Evolutionary conservation across 139 green algal species (phyloP).

Genomic region (Chlorella sp.): DNA sequence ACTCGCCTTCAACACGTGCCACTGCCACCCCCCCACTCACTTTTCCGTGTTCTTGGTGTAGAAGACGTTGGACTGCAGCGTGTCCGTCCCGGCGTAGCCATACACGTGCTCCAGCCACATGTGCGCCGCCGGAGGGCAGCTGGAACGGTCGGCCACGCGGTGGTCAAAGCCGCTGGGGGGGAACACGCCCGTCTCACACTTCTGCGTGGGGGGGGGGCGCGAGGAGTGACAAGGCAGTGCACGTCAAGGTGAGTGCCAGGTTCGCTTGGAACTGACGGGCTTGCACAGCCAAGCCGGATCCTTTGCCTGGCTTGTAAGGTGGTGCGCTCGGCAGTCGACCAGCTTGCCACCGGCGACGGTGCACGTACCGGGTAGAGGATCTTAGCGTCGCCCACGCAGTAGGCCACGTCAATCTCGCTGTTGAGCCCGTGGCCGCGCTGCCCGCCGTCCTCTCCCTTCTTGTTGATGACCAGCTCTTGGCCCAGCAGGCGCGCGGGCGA

Average conservation of each 20-base stretch:
- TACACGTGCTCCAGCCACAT: slow-evolving; percentile 63
- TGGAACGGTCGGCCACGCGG: slow-evolving; percentile 33
- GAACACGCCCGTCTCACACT: slow-evolving; percentile 48
- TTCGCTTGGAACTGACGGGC: too few species aligned
- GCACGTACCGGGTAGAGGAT: slow-evolving; percentile 45
- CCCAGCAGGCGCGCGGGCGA: slow-evolving; percentile 36
- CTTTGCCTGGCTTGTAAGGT: too few species aligned
- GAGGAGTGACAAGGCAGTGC: too few species aligned
- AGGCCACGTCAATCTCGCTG: slow-evolving; percentile 37
- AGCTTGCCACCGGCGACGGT: too few species aligned
- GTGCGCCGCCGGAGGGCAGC: slow-evolving; percentile 34
- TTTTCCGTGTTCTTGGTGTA: slow-evolving; percentile 45
- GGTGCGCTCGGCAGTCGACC: too few species aligned
- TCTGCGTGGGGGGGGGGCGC: neutral
- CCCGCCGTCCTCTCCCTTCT: slow-evolving; percentile 20
- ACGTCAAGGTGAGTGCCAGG: too few species aligned
- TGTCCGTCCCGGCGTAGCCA: slow-evolving; percentile 47
- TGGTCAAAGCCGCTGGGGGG: slow-evolving; percentile 44
- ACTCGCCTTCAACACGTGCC: too few species aligned
- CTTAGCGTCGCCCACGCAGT: slow-evolving; percentile 46
- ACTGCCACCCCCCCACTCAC: too few species aligned
- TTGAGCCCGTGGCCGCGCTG: slow-evolving; percentile 48
- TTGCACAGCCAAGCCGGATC: too few species aligned
- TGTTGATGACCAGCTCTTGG: slow-evolving; percentile 50
- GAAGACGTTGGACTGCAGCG: slow-evolving; percentile 41